phyloP scores from a whole-genome alignment of 208 protist species.

The Kentomonas sorsogonicus region DNA sequence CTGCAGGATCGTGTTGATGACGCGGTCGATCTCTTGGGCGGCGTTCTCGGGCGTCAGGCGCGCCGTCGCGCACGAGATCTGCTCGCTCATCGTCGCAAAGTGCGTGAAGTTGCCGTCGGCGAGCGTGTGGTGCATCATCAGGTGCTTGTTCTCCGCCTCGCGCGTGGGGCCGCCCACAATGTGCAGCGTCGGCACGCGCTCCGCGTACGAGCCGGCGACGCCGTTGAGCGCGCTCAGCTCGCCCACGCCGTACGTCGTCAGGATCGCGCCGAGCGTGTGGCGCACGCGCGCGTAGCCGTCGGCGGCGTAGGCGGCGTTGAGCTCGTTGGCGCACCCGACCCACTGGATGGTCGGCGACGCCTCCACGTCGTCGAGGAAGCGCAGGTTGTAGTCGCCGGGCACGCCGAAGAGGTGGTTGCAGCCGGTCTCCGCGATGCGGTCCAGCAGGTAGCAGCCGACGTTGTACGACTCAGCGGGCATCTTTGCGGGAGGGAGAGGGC shows the following conservation, averaged over 20 bases:
- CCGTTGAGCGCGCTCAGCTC: slow-evolving; percentile 47
- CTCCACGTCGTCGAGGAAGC: slow-evolving; percentile 40
- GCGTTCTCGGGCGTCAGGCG: slow-evolving; percentile 17
- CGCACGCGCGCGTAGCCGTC: slow-evolving; percentile 42
- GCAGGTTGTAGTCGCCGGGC: slow-evolving; percentile 48
- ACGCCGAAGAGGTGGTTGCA: slow-evolving; percentile 39
- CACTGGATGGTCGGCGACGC: slow-evolving; percentile 25
- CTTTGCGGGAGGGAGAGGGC: not conserved
- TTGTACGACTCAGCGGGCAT: slow-evolving; percentile 35
- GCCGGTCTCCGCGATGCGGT: slow-evolving; percentile 28
- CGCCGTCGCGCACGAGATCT: slow-evolving; percentile 18
- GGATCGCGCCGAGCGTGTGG: slow-evolving; percentile 33
- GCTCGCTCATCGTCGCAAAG: slow-evolving; percentile 20
- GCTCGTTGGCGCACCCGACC: slow-evolving; percentile 45
- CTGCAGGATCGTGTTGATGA: slow-evolving; percentile 18
- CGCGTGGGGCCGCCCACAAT: slow-evolving; percentile 30
- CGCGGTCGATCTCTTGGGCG: slow-evolving; percentile 26
- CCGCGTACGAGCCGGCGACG: slow-evolving; percentile 25
- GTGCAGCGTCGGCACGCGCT: slow-evolving; percentile 32
- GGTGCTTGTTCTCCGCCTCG: slow-evolving; percentile 10
- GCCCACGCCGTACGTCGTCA: slow-evolving; percentile 50
- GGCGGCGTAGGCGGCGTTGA: slow-evolving; percentile 46
- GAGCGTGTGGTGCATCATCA: slow-evolving; percentile 35
- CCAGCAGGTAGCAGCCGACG: slow-evolving; percentile 38
- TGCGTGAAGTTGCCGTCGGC: slow-evolving; percentile 29